A percentile compares a stretch with the other conserved stretches of the same genome.
phyloP scores from a whole-genome alignment of 192 early-diverging fungal species.

The Diversispora eburnea region DNA sequence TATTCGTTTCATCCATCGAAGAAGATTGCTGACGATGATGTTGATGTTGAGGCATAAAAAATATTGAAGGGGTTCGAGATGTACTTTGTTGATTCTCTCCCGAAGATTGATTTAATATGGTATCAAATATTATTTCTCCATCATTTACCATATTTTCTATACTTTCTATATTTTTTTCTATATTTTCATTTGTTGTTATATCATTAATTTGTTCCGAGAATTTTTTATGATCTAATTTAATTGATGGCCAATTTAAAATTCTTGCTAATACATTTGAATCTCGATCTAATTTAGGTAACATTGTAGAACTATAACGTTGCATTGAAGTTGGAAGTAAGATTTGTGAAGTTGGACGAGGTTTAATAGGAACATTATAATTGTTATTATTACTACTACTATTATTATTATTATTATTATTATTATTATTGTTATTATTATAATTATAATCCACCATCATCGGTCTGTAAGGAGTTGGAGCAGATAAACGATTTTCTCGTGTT shows the following conservation, averaged over 20 bases:
- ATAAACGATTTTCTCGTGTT: too few relatives aligned
- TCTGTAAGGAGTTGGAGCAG: too few relatives aligned
- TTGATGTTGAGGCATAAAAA: too few relatives aligned
- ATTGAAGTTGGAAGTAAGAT: conserved; percentile 2
- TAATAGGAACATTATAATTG: not conserved
- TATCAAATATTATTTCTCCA: conserved; percentile 20
- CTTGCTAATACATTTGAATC: not conserved
- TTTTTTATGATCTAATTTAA: not conserved
- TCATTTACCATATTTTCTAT: conserved; percentile 8
- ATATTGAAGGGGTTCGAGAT: not conserved
- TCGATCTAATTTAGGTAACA: not conserved
- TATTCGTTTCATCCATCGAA: too few relatives aligned
- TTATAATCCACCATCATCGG: too few relatives aligned
- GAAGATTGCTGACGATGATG: too few relatives aligned
- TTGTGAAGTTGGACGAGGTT: conserved; percentile 1
- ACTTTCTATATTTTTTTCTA: not conserved
- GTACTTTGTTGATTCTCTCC: not conserved
- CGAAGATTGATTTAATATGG: not conserved
- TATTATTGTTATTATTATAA: too few relatives aligned
- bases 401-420: too few relatives aligned
- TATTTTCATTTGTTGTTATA: not conserved
- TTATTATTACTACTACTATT: too few relatives aligned
- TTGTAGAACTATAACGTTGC: not conserved
- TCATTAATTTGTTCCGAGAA: not conserved
- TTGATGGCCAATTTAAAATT: conserved; percentile 9